Percentiles rank a stretch among this genome's conserved stretches.
Evolutionary conservation across 148 eudicot species (phyloP).

Genomic region (Bassia scoparia): DNA sequence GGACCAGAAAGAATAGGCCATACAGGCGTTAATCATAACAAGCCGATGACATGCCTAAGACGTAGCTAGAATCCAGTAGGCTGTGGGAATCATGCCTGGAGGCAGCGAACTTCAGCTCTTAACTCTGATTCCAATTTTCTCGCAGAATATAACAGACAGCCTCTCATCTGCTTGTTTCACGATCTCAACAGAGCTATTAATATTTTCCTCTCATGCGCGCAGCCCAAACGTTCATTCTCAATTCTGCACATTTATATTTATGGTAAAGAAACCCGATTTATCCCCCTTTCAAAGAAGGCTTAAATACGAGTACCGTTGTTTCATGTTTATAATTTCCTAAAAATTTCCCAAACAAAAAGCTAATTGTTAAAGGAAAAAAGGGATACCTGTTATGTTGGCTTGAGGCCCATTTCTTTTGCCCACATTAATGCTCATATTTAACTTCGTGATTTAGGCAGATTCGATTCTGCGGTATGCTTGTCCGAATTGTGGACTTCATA

Average conservation of each 20-base stretch:
- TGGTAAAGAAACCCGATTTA: not conserved
- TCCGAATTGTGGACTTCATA: slow-evolving; percentile 32
- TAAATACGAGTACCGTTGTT: not conserved
- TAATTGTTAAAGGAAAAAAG: not conserved
- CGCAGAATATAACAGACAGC: slow-evolving; percentile 38
- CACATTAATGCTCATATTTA: slow-evolving; percentile 58
- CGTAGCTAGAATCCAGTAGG: slow-evolving; percentile 32
- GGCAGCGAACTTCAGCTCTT: slow-evolving; percentile 84
- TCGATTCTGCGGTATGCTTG: too few relatives aligned
- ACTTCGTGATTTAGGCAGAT: slow-evolving; percentile 66
- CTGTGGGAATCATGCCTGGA: slow-evolving; percentile 51
- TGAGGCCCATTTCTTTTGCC: slow-evolving; percentile 62
- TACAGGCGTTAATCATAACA: not conserved
- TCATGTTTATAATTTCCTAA: too few relatives aligned
- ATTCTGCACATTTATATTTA: slow-evolving; percentile 49
- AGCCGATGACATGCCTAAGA: slow-evolving; percentile 8
- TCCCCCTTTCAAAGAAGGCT: too few relatives aligned
- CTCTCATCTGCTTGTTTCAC: slow-evolving; percentile 30
- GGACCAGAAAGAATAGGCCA: slow-evolving; percentile 26
- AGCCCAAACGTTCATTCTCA: slow-evolving; percentile 57
- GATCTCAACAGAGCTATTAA: slow-evolving; percentile 52
- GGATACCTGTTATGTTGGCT: slow-evolving; percentile 64
- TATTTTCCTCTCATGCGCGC: slow-evolving; percentile 50
- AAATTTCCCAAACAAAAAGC: not conserved
- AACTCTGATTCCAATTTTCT: slow-evolving; percentile 42